Evolutionary conservation across 163 green algal species (phyloP).

Genomic region (Prototheca wickerhamii): DNA sequence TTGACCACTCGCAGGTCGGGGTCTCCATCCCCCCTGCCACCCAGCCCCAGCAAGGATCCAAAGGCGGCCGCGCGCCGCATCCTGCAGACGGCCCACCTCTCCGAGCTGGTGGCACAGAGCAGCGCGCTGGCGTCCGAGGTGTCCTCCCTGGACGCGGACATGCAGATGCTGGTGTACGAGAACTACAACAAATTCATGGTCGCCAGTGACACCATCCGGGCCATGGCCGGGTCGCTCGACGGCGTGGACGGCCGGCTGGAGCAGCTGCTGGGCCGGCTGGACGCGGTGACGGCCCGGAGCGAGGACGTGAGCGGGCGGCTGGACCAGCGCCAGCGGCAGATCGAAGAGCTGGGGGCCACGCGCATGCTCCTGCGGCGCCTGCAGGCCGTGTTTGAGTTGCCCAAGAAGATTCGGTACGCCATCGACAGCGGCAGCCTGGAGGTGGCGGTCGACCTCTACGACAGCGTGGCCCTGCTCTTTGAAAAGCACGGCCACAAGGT

Average conservation of each 20-base stretch:
- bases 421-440: slow-evolving; percentile 61
- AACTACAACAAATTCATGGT: slow-evolving; percentile 99
- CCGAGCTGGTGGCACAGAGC: neutral
- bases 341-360: slow-evolving; percentile 77
- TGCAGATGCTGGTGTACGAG: slow-evolving; percentile 85
- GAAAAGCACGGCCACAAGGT: slow-evolving; percentile 57
- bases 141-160: slow-evolving; percentile 19
- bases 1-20: too few species aligned
- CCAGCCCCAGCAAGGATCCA: neutral
- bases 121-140: slow-evolving; percentile 21
- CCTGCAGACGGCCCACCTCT: neutral
- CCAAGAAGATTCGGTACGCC: slow-evolving; percentile 60
- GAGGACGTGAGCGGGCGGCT: slow-evolving; percentile 73
- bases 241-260: slow-evolving; percentile 71
- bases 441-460: slow-evolving; percentile 65
- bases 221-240: slow-evolving; percentile 80
- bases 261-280: slow-evolving; percentile 57
- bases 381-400: slow-evolving; percentile 83
- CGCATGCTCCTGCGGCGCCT: slow-evolving; percentile 38
- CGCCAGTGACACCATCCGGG: slow-evolving; percentile 88
- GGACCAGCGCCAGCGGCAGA: slow-evolving; percentile 56
- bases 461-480: slow-evolving; percentile 67
- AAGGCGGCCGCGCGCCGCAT: neutral
- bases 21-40: too few species aligned
- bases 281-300: slow-evolving; percentile 58